A percentile compares a stretch with the other conserved stretches of the same genome.
phyloP scores from a whole-genome alignment of 2,329 filamentous ascomycete genomes.

The Fusarium staphyleae region DNA sequence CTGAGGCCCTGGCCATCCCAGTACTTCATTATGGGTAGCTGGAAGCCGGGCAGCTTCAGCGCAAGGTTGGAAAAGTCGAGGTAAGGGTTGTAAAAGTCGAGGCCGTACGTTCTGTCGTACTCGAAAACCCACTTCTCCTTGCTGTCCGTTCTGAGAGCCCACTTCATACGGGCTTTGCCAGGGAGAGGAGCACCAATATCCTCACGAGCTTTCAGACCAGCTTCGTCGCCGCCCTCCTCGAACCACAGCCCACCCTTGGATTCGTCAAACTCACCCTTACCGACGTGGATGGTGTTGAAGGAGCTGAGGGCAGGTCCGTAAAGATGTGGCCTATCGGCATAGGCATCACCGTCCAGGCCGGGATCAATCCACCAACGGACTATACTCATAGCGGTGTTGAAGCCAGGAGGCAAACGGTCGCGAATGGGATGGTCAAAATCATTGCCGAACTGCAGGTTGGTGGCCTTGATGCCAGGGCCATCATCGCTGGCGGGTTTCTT shows the following conservation, averaged over 20 bases:
- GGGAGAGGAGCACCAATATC: conserved; percentile 59
- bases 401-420: conserved; percentile 84
- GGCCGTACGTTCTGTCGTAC: conserved; percentile 58
- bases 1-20: conserved; percentile 81
- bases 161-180: conserved; percentile 64
- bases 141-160: conserved; percentile 59
- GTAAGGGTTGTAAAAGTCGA: conserved; percentile 89
- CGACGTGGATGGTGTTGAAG: conserved; percentile 79
- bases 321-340: conserved; percentile 84
- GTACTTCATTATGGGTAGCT: conserved; percentile 75
- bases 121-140: conserved; percentile 63
- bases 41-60: conserved; percentile 75
- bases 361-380: conserved; percentile 93
- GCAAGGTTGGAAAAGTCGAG: conserved; percentile 82
- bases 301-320: conserved; percentile 83
- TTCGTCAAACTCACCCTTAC: conserved; percentile 57
- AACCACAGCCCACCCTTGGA: conserved; percentile 62
- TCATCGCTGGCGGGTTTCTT: conserved; percentile 52
- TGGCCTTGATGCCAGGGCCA: conserved; percentile 64
- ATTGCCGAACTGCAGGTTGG: conserved; percentile 89
- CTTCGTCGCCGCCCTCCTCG: conserved; percentile 70
- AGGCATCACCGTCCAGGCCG: conserved; percentile 86
- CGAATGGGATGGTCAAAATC: conserved; percentile 93
- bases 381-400: conserved; percentile 82
- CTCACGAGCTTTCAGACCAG: conserved; percentile 56